phyloP scores from a whole-genome alignment of 352 stramenopile genomes.

The Globisporangium orthogonon region DNA sequence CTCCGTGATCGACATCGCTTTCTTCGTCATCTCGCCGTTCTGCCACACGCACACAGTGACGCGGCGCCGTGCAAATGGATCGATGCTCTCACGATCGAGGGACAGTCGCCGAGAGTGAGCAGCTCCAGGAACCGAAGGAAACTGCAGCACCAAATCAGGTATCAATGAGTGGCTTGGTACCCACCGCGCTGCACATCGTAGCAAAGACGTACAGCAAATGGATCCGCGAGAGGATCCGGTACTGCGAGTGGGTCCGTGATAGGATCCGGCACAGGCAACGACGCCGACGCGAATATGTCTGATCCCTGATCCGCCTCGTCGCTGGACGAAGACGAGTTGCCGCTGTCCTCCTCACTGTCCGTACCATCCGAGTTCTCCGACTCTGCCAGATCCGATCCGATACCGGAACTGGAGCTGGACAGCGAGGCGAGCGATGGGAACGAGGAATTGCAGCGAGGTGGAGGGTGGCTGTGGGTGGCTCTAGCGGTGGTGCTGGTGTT shows the following conservation, averaged over 20 bases:
- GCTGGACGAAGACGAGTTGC: constrained; percentile 68
- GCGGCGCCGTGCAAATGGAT: constrained; percentile 53
- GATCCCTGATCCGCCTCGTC: constrained; percentile 42
- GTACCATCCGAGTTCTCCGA: constrained; percentile 74
- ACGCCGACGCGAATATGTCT: constrained; percentile 28
- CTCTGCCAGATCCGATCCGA: constrained; percentile 55
- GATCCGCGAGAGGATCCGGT: too few relatives aligned
- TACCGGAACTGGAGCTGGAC: constrained; percentile 27
- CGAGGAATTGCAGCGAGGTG: constrained; percentile 14
- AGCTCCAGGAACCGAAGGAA: constrained; percentile 16
- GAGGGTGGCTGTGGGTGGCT: constrained; percentile 8
- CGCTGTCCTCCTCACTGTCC: constrained; percentile 72
- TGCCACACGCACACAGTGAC: constrained; percentile 80
- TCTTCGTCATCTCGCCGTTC: constrained; percentile 54
- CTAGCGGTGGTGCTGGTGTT: constrained; percentile 4
- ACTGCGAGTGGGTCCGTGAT: constrained; percentile 18
- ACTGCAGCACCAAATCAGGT: constrained; percentile 7
- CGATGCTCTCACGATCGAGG: constrained; percentile 25
- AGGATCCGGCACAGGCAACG: constrained; percentile 16
- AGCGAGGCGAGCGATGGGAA: constrained; percentile 7
- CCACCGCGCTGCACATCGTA: not conserved
- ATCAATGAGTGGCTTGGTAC: too few relatives aligned
- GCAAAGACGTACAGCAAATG: constrained; percentile 9
- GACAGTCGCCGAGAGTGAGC: constrained; percentile 27
- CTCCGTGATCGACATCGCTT: constrained; percentile 76